Base-by-base conservation (phyloP, 345 rosid genomes). In the Bruguiera gymnorhiza region DNA sequence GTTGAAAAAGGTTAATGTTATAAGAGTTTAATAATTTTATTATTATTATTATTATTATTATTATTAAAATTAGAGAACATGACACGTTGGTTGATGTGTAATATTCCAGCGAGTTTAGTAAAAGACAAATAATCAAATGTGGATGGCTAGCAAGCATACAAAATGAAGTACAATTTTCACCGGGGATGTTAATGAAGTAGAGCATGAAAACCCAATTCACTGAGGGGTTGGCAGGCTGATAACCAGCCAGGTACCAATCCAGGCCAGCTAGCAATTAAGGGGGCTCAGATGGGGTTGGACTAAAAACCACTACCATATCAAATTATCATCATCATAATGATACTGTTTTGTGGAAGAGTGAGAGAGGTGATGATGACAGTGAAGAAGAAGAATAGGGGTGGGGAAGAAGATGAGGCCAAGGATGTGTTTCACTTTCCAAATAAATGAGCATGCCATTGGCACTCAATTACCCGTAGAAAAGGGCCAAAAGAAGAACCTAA, bases 381-480 rank as follows among this genome's bases (percentile, higher is more conserved):
- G 65, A 66, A 24, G 69, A 29, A 62, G 55, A 32, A 6, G 46
- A 31, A 66, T 2, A 36, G 5, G 70, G 70, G 52, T 8, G 61
- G 20, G 31, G 59, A 64, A 48, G 77, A 70, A 76, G 83, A 80
- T 34, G 75, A 73, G 19, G 75, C 85, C 80, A 77, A 78, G 76
- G 16, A 13, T 71, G 43, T 52, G 70, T 9, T 75, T 73, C 83
- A 57, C 67, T 82, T 75, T 78, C 79, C 66, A 63, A 75, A 71
- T 51, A 48, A 59, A 60, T 72, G 60, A 59, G 66, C 60, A 61
- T 65, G 75, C 59, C 62, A 68, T 34, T 4, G 78, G 70, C 48
- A 81, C 85, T 86, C 87, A 59, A 86, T 84, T 84, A 68, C 84
- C 62, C 36, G 59, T 51, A 76, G 73, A 70, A 79, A 66, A 79